A percentile compares a stretch with the other conserved stretches of the same genome.
These are phyloP conservation scores for Microdochium bolleyi DNA, from an alignment of 2,329 filamentous ascomycete species.

Conservation along the genomic window DNA sequence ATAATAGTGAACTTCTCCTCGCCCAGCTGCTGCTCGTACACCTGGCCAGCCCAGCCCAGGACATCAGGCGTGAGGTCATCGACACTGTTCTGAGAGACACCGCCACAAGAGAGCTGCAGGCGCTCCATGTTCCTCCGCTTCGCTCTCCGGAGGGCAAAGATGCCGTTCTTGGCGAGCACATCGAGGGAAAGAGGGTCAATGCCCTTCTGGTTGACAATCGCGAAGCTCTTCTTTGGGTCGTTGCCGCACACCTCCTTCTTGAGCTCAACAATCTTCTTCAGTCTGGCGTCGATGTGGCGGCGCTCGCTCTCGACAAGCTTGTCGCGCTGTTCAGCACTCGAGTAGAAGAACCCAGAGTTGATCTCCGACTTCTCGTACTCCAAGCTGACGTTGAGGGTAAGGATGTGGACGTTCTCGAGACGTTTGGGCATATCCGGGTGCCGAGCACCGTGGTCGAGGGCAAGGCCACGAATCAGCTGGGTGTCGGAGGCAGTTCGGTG, in stretches of 20 bases:
- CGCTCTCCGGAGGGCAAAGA: constrained; percentile 84
- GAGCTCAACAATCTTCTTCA: constrained; percentile 94
- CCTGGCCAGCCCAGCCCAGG: constrained; percentile 90
- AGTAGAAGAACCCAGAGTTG: constrained; percentile 99
- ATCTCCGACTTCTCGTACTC: constrained; percentile 99
- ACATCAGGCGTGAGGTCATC: constrained; percentile 84
- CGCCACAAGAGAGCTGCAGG: constrained; percentile 88
- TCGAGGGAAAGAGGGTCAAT: constrained; percentile 95
- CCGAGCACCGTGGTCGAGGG: constrained; percentile 87
- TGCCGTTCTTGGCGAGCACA: constrained; percentile 95
- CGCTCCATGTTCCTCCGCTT: constrained; percentile 99
- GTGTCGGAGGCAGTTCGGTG: constrained; percentile 94
- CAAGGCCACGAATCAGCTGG: constrained; percentile 87
- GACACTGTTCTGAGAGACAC: constrained; percentile 88
- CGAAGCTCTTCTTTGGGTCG: constrained; percentile 90
- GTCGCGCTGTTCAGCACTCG: constrained; percentile 89
- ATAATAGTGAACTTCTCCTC: constrained; percentile 99
- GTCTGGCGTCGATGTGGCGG: constrained; percentile 89
- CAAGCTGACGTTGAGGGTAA: constrained; percentile 91
- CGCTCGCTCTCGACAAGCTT: constrained; percentile 98
- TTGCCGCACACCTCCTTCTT: constrained; percentile 97
- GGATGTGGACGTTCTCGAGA: constrained; percentile 89
- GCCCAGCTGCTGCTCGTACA: constrained; percentile 94
- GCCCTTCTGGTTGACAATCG: constrained; percentile 98
- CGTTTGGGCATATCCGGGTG: constrained; percentile 98